Conservation (phyloP, 1,284 basidiomycete species). For the Puccinia novopanici region DNA sequence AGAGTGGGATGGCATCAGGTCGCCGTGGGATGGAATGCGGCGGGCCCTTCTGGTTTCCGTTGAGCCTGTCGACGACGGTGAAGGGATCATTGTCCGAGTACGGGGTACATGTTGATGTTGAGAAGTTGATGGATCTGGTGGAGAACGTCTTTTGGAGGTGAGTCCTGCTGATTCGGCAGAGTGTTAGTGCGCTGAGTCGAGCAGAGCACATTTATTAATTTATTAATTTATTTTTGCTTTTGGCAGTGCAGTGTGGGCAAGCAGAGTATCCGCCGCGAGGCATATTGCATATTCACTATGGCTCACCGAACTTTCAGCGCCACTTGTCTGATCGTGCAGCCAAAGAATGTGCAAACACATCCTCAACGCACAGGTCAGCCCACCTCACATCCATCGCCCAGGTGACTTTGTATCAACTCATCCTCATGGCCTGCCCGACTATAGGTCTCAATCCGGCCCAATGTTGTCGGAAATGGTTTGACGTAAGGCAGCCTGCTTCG, state of each 20-base stretch:
- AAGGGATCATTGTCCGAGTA: conserved; percentile 38
- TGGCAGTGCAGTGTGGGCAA: too few relatives aligned
- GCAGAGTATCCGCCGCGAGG: not conserved
- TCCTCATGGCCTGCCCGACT: too few relatives aligned
- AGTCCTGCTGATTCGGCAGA: not conserved
- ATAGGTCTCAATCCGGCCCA: conserved; percentile 82
- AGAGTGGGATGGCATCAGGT: conserved; percentile 36
- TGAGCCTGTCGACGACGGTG: conserved; percentile 26
- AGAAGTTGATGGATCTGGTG: conserved; percentile 5
- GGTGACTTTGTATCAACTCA: too few relatives aligned
- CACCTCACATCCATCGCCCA: not conserved
- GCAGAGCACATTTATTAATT: too few relatives aligned
- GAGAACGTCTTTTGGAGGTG: not conserved
- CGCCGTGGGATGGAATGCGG: not conserved
- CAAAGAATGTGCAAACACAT: conserved; percentile 71
- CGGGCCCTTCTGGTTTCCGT: conserved; percentile 10
- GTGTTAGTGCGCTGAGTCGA: not conserved
- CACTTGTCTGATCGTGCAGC: too few relatives aligned
- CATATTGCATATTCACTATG: not conserved
- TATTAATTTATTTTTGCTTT: too few relatives aligned
- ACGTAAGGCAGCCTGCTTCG: conserved; percentile 61
- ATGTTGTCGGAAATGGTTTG: conserved; percentile 92
- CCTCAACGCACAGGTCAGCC: conserved; percentile 73
- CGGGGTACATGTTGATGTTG: not conserved
- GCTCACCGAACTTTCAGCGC: not conserved